Base-by-base conservation (phyloP, 768 basidiomycete genomes). In the Artomyces pyxidatus region DNA sequence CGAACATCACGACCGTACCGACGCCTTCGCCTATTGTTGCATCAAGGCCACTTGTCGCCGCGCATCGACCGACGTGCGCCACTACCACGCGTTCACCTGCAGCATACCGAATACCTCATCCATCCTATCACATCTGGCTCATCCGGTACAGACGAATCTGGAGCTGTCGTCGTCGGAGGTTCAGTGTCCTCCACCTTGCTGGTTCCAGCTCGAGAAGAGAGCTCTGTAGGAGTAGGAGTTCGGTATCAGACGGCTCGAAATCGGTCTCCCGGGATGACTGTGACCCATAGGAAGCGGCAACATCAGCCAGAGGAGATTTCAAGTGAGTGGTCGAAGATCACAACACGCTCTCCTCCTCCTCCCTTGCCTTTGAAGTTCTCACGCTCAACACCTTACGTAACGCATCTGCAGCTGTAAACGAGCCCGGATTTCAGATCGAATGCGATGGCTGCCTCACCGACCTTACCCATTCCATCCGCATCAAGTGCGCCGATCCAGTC, bases 381-480 rank as follows among this genome's bases (percentile, higher is more conserved):
- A 63, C 61, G 61, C 50, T 41, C 26, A 22, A n/a, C 32, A 21
- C 26, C 55, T 63, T 60, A 63, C 60, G 59, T 67, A 61, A 64
- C 17, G n/a, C n/a, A n/a, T n/a, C n/a, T 45, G 3, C 56, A 86
- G 83, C 80, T 56, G 78, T 88, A 47, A 86, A 80, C 59, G 88
- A 91, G 56, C 88, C 88, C 14, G 89, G 87, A 51, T 71, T 85
- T 29, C 83, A 88, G 61, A 86, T 88, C 56, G 76, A 83, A 56
- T 94, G 91, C 70, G 91, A 93, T 63, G 68, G 79, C 12, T 95
- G 94, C 66, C 71, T 70, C 54, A 78, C 81, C 67, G 92, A 98
- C 68, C 76, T 98, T 57, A 97, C 96, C 3, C 92, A 97, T 63
- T 89, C 89, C n/a, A 81, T 96, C 53, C 86, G 94, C 53, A 91